phyloP scores from a whole-genome alignment of 1,284 basidiomycete species.

The Butyriboletus appendiculatus region DNA sequence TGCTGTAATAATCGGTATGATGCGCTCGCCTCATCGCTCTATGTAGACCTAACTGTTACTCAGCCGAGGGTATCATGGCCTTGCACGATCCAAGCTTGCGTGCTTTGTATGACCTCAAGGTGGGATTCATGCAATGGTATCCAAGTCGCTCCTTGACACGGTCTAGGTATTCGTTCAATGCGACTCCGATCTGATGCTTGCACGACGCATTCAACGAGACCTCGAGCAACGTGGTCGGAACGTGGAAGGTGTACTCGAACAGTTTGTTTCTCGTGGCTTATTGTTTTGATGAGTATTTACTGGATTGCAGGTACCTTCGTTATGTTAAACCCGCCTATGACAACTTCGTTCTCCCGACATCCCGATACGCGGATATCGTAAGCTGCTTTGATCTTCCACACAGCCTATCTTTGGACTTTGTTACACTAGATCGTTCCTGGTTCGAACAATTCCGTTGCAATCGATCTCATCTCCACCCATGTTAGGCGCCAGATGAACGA shows the following conservation, averaged over 20 bases:
- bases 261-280: conserved; percentile 48
- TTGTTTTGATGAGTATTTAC: conserved; percentile 7
- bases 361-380: conserved; percentile 87
- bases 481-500: conserved; percentile 84
- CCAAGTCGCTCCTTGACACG: background rate
- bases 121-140: conserved; percentile 35
- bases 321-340: conserved; percentile 95
- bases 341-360: conserved; percentile 91
- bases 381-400: conserved; percentile 25
- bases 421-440: conserved; percentile 84
- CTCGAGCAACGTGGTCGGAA: conserved; percentile 85
- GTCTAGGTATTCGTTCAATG: conserved; percentile 80
- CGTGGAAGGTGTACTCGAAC: conserved; percentile 87
- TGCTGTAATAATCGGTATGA: conserved; percentile 84
- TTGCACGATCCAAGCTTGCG: conserved; percentile 81
- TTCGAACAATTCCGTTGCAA: conserved; percentile 84
- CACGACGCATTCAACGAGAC: conserved; percentile 87
- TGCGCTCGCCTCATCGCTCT: conserved; percentile 8
- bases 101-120: conserved; percentile 90
- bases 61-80: conserved; percentile 92
- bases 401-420: background rate
- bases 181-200: conserved; percentile 97
- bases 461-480: conserved; percentile 92
- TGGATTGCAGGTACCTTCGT: conserved; percentile 70
- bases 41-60: conserved; percentile 1